Conservation (phyloP, 208 protist species). For the Naegleria lovaniensis region DNA sequence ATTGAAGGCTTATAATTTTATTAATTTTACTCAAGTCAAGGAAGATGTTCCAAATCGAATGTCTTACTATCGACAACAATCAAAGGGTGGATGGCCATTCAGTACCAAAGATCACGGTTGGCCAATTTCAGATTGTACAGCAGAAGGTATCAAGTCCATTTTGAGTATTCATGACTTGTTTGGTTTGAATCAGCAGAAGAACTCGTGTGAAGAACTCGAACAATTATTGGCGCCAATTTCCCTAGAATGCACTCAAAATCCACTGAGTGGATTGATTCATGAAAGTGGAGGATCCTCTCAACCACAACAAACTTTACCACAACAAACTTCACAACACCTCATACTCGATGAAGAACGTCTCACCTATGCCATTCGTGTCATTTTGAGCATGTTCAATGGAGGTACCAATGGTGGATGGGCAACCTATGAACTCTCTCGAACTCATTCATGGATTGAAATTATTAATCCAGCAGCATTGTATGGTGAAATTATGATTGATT, state of each 20-base stretch:
- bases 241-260: background rate
- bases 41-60: conserved; percentile 70
- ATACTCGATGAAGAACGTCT: conserved; percentile 42
- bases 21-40: conserved; percentile 79
- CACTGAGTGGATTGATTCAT: background rate
- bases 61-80: conserved; percentile 82
- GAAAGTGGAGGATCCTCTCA: background rate
- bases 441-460: conserved; percentile 68
- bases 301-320: no score
- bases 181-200: background rate
- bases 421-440: conserved; percentile 85
- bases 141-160: conserved; percentile 84
- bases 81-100: conserved; percentile 94
- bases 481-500: conserved; percentile 95
- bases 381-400: conserved; percentile 85
- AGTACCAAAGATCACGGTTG: conserved; percentile 84
- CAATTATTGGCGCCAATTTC: background rate
- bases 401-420: conserved; percentile 79
- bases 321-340: no score
- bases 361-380: conserved; percentile 79
- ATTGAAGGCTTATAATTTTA: conserved; percentile 74
- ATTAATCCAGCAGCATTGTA: conserved; percentile 91
- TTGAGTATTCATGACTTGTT: conserved; percentile 53
- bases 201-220: background rate
- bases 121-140: conserved; percentile 93